Evolutionary conservation across 805 yeast genomes (phyloP).

Genomic region (Pichia ethanolica): DNA sequence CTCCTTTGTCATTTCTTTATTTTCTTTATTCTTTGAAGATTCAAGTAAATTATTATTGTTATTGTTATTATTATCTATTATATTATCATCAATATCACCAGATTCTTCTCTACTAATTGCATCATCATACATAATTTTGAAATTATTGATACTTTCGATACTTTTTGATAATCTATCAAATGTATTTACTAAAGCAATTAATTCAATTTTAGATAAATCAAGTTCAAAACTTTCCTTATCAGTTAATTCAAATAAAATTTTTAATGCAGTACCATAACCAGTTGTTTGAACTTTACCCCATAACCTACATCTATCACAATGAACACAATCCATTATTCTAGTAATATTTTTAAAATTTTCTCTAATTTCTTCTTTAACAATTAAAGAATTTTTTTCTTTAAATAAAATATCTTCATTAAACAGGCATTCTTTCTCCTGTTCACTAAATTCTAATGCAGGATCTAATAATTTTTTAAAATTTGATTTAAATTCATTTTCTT

Average conservation of each 20-base stretch:
- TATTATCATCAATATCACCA: constrained; percentile 9
- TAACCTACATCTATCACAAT: constrained; percentile 93
- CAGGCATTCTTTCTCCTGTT: constrained; percentile 20
- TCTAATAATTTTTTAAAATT: constrained; percentile 27
- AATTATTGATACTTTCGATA: constrained; percentile 63
- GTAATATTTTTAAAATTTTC: constrained; percentile 82
- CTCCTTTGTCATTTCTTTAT: background rate
- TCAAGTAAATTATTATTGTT: constrained; percentile 1
- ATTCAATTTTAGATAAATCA: constrained; percentile 61
- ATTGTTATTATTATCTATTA: background rate
- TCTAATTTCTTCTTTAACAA: constrained; percentile 79
- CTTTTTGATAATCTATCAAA: constrained; percentile 89
- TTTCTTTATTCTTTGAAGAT: background rate
- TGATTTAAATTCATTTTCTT: constrained; percentile 21
- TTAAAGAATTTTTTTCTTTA: constrained; percentile 38
- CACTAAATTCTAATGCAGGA: constrained; percentile 22
- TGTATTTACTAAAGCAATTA: constrained; percentile 86
- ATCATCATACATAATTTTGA: constrained; percentile 47
- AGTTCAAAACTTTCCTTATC: constrained; percentile 33
- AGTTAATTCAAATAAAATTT: constrained; percentile 74
- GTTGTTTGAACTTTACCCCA: constrained; percentile 98
- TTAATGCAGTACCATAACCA: constrained; percentile 95
- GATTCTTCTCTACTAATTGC: constrained; percentile 23
- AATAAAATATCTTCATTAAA: constrained; percentile 42
- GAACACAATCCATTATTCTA: constrained; percentile 95